phyloP scores from a whole-genome alignment of 805 yeast genomes.

The Kluyveromyces lactis region DNA sequence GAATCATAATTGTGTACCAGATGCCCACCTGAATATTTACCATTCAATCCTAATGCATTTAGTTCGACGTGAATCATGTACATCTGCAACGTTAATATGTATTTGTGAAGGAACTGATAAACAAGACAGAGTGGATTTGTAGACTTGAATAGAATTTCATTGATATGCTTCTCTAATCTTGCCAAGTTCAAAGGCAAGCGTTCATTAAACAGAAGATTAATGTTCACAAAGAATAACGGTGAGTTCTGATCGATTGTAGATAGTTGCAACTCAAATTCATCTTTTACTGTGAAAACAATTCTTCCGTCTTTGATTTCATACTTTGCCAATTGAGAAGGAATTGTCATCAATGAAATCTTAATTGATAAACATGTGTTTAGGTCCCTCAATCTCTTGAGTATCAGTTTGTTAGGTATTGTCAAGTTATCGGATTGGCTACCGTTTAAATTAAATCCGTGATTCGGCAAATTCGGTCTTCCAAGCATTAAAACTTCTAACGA shows the following conservation, averaged over 20 bases:
- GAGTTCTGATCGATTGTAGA: constrained; percentile 63
- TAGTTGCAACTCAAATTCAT: constrained; percentile 68
- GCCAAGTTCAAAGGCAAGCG: constrained; percentile 21
- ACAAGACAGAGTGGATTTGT: constrained; percentile 21
- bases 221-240: constrained; percentile 72
- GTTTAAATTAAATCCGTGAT: constrained; percentile 45
- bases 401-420: constrained; percentile 42
- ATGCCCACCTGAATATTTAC: constrained; percentile 29
- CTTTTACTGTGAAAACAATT: constrained; percentile 51
- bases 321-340: constrained; percentile 58
- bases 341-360: constrained; percentile 58
- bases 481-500: constrained; percentile 75
- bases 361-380: constrained; percentile 67
- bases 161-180: constrained; percentile 25
- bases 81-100: constrained; percentile 26
- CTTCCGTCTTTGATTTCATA: constrained; percentile 72
- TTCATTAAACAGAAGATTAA: constrained; percentile 46
- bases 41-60: constrained; percentile 19
- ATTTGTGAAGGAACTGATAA: constrained; percentile 27
- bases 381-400: constrained; percentile 54
- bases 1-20: constrained; percentile 27
- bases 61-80: constrained; percentile 27
- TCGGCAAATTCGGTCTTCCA: constrained; percentile 69
- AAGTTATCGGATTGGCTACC: constrained; percentile 16
- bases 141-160: constrained; percentile 25